A percentile compares a stretch with the other conserved stretches of the same genome.
phyloP scores from a whole-genome alignment of 257 asterid species.

The Echites panduratus region DNA sequence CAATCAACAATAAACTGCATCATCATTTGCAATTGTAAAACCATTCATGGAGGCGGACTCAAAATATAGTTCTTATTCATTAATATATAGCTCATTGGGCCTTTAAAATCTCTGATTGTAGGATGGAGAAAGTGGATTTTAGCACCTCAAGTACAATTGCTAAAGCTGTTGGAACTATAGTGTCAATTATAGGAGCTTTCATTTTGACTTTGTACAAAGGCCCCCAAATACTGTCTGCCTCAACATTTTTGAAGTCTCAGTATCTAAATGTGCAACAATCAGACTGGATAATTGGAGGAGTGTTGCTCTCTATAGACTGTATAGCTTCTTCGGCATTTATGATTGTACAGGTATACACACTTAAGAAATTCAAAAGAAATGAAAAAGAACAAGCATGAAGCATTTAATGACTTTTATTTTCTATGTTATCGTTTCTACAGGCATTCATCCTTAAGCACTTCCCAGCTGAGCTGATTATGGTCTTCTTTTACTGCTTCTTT shows the following conservation, averaged over 20 bases:
- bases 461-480: slow-evolving; percentile 81
- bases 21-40: background rate
- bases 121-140: slow-evolving; percentile 70
- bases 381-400: background rate
- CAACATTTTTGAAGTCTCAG: slow-evolving; percentile 27
- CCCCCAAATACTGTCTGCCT: slow-evolving; percentile 40
- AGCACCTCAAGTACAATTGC: slow-evolving; percentile 55
- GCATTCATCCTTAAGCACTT: slow-evolving; percentile 57
- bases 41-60: background rate
- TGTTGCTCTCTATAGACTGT: slow-evolving; percentile 71
- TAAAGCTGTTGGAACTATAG: slow-evolving; percentile 60
- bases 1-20: too few relatives aligned
- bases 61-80: background rate
- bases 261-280: slow-evolving; percentile 31
- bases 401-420: background rate
- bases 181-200: slow-evolving; percentile 82
- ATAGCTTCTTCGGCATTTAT: slow-evolving; percentile 48
- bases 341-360: slow-evolving; percentile 56
- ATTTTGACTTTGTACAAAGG: slow-evolving; percentile 74
- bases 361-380: background rate
- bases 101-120: slow-evolving; percentile 25
- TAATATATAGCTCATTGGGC: slow-evolving; percentile 12
- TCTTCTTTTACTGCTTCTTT: slow-evolving; percentile 87
- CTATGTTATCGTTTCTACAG: slow-evolving; percentile 31
- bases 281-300: slow-evolving; percentile 59